Base-by-base conservation (phyloP, 2,329 filamentous ascomycete genomes). In the Stachybotrys elegans region DNA sequence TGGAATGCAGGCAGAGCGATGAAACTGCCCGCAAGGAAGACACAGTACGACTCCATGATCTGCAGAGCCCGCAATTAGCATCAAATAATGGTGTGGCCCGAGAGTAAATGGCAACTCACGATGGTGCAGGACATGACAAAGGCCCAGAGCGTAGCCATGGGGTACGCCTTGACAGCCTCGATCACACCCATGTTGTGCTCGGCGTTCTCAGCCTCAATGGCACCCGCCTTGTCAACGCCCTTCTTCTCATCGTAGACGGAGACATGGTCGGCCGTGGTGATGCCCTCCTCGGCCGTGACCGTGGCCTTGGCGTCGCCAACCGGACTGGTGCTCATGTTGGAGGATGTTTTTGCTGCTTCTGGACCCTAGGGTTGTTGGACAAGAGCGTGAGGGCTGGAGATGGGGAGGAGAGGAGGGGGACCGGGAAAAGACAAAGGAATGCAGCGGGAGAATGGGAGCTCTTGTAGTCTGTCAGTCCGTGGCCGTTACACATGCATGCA, bases 1-100 rank as follows among this genome's bases (percentile, higher is more conserved):
- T 63, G 56, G 44, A 75, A 74, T 1, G 56, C 56, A 5, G 45
- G 37, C 2, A 70, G 61, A 4, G 70, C 71, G 47, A 74, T 63
- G 36, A 73, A 73, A 51, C 70, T 71, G 22, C 66, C 66, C 27
- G 68, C 71, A 16, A 74, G 55, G 53, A 73, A 73, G 59, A 74
- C 69, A 47, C 70, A 67, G 58, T 71, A 74, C 1, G 70, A 68
- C 48, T 74, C 71, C 71, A 74, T 74, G 45, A 74, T 67, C 70
- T 73, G 14, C 2, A 7, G 16, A 11, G 21, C 6, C 6, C 11
- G 9, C 7, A 20, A 20, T 56, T 43, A 51, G 50, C 22, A 40
- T 16, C 19, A n/a, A 38, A n/a, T n/a, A n/a, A n/a, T n/a, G 22
- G 25, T 19, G 13, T 19, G 9, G 9, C 17, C 25, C 13, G 9